Evolutionary conservation across 2,329 filamentous ascomycete species (phyloP).

Genomic region (Thermomyces lanuginosus): DNA sequence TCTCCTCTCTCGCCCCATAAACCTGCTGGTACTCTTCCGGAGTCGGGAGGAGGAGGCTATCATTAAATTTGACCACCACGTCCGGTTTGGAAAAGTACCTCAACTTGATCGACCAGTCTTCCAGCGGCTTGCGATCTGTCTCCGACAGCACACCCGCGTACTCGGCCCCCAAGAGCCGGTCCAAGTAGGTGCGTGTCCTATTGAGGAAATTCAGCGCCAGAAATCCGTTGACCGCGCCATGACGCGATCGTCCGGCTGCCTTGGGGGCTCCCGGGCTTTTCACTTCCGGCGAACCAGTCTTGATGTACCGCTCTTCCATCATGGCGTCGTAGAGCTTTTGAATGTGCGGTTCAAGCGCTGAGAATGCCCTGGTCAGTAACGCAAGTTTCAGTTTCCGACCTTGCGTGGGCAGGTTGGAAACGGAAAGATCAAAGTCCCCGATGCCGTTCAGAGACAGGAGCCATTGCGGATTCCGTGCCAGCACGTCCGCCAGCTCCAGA

Average conservation of each 20-base stretch:
- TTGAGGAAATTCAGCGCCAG: slow-evolving; percentile 11
- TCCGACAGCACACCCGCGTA: slow-evolving; percentile 12
- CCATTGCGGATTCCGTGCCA: slow-evolving; percentile 14
- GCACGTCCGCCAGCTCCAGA: slow-evolving; percentile 12
- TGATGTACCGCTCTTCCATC: slow-evolving; percentile 9
- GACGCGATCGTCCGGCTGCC: slow-evolving; percentile 5
- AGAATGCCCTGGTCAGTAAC: slow-evolving; percentile 12
- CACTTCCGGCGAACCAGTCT: too few species aligned
- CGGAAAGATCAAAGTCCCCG: slow-evolving; percentile 6
- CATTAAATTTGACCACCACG: slow-evolving; percentile 3
- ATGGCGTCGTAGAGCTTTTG: slow-evolving; percentile 15
- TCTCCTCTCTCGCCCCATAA: too few species aligned
- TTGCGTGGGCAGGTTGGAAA: slow-evolving; percentile 10
- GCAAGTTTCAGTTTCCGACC: slow-evolving; percentile 13
- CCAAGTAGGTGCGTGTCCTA: slow-evolving; percentile 18
- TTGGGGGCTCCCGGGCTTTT: slow-evolving; percentile 2
- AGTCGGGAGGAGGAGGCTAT: background rate
- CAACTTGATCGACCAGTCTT: slow-evolving; percentile 13
- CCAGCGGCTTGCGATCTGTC: slow-evolving; percentile 10
- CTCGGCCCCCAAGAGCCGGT: slow-evolving; percentile 17
- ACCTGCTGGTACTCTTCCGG: too few species aligned
- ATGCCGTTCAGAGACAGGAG: slow-evolving; percentile 17
- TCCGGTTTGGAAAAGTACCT: slow-evolving; percentile 16
- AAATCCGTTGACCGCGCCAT: slow-evolving; percentile 12
- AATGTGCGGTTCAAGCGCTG: slow-evolving; percentile 14